Base-by-base conservation (phyloP, 371 early-diverging fungal genomes). In the Rhizopus stolonifer region DNA sequence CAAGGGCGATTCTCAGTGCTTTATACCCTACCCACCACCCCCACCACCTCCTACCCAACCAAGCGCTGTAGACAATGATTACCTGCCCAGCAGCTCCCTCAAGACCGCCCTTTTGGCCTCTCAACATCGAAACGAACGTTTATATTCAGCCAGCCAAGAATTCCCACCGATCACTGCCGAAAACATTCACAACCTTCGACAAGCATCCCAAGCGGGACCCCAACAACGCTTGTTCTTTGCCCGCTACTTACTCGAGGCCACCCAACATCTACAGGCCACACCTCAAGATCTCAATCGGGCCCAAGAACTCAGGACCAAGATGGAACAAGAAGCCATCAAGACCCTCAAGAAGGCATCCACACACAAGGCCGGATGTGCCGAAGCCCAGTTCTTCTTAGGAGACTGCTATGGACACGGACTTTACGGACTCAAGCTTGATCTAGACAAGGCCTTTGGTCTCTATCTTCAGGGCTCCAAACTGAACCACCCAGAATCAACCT, bases 391-490 rank as follows among this genome's bases (percentile, higher is more conserved):
- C 73, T 92, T 87, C 67, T 69, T 98, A 25, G 99, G 90, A 13
- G 88, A 91, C 44, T 84, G 88, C 49, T 91, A 94, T 62, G 91
- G 86, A 22, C 79, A 74, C 39, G 91, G 89, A 21, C 63, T 82
- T 9, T 69, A 90, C 31, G 90, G 88, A 3, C 73, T 94, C 7
- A 65, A 77, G 34, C 69, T 87, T 25, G 96, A 96, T 67, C 85
- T 86, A 51, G 93, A 91, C 55, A 88, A 88, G 61, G 98, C 98
- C 1, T 98, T 96, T 60, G 61, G 74, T 11, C 76, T 91, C 17
- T 98, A 95, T 63, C 70, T 92, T 33, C 91, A 92, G 63, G 96
- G 94, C 1, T 87, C 94, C 13, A 96, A 97, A 68, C 89, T 89
- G 52, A 85, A 81, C 65, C 98, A 96, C 63, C 86, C 96, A 0